phyloP scores from a whole-genome alignment of 1,139 yeast genomes.

The Fermentozyma sake region DNA sequence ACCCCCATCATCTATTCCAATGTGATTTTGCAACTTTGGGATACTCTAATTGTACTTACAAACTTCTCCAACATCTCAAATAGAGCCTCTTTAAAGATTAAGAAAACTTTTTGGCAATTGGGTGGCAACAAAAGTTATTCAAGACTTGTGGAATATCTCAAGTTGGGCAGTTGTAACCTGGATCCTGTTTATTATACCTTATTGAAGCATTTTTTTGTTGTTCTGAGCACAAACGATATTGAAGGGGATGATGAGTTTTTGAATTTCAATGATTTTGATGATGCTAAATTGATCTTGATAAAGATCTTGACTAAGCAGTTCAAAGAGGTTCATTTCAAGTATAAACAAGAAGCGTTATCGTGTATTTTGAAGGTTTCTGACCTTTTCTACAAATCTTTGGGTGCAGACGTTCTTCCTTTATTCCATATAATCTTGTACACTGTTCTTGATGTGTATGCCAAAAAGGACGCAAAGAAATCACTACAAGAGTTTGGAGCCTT shows the following conservation, averaged over 20 bases:
- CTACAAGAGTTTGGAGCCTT: conserved; percentile 1
- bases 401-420: background rate
- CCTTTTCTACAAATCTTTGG: conserved; percentile 7
- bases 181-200: conserved; percentile 43
- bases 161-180: conserved; percentile 51
- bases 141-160: conserved; percentile 42
- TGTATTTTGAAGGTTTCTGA: conserved; percentile 15
- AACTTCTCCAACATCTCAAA: conserved; percentile 14
- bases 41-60: conserved; percentile 41
- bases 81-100: conserved; percentile 19
- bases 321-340: conserved; percentile 6
- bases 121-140: conserved; percentile 40
- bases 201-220: conserved; percentile 19
- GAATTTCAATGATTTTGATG: conserved; percentile 14
- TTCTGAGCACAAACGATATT: conserved; percentile 10
- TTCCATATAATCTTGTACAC: background rate
- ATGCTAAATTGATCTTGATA: conserved; percentile 15
- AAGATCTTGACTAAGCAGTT: conserved; percentile 17
- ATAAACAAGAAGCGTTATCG: conserved; percentile 17
- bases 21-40: conserved; percentile 46
- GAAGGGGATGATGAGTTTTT: conserved; percentile 15
- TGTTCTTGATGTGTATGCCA: background rate
- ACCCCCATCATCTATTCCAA: conserved; percentile 37
- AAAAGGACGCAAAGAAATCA: conserved; percentile 1
- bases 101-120: conserved; percentile 49